Conservation (phyloP, 2,329 filamentous ascomycete genomes). For the Cordyceps cateniannulata region DNA sequence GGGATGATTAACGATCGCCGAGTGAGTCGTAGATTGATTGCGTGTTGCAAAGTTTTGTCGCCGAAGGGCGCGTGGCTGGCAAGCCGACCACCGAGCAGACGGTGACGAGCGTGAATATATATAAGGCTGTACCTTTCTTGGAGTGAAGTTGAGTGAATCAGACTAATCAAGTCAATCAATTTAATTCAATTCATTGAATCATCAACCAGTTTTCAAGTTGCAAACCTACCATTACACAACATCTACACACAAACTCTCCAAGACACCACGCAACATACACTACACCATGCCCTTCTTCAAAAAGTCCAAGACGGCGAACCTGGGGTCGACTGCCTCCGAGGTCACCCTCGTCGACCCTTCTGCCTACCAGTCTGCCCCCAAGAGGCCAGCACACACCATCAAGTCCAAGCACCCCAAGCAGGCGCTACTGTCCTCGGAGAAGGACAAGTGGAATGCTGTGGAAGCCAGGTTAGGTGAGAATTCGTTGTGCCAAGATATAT, state of each 20-base stretch:
- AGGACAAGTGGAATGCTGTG: conserved; percentile 5
- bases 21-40: not conserved
- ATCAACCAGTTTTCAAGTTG: not conserved
- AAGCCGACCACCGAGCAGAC: not conserved
- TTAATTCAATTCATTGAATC: not conserved
- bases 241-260: not conserved
- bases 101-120: not conserved
- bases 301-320: not conserved
- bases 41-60: not conserved
- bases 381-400: not conserved
- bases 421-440: not conserved
- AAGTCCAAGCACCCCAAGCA: conserved; percentile 5
- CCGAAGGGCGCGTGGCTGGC: not conserved
- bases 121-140: not conserved
- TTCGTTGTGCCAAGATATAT: not conserved
- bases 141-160: not conserved
- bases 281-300: conserved; percentile 7
- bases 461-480: conserved; percentile 9
- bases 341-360: conserved; percentile 5
- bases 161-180: not conserved
- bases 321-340: conserved; percentile 2
- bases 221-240: not conserved
- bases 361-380: not conserved
- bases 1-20: not conserved
- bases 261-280: not conserved